Evolutionary conservation across 352 stramenopile species (phyloP), one percentile per base, ranked within the genome.

Genomic region (Pelagophyceae sp.): DNA sequence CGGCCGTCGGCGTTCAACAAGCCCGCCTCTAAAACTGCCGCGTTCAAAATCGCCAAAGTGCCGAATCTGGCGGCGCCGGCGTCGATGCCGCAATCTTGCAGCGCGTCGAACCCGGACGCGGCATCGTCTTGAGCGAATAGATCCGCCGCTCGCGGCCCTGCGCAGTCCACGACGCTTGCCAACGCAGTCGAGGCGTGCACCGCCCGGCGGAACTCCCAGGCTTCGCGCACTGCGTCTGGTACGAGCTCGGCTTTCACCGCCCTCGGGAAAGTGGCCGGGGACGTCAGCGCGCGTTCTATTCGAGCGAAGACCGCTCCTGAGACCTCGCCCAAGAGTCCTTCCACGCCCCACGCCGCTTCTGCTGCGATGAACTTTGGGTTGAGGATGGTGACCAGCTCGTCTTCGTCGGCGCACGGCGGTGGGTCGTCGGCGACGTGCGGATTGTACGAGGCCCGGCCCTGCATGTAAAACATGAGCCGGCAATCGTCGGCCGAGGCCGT

Each of bases 321-420:
- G 2, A 74, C 35, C 67, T 58, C 35, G 25, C 67, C 67, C 51
- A 74, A 58, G 27, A 74, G 11, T 17, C 38, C 67, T 35, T 58
- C 15, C 1, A 31, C 6, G 35, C 5, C 35, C 35, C 38, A 74
- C 3, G 11, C 2, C 1, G 19, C 2, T 19, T 35, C 11, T 31
- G 35, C 17, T n/a, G 23, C 0, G 17, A 74, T 31, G 67, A 54
- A 74, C 67, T 74, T 74, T 51, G 67, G 67, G 38, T 74, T 74
- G 5, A 74, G 29, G 1, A 74, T 58, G 33, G 67, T 74, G 35
- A 74, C 67, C 61, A 40, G 23, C 45, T 54, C 45, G 45, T 23
- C 11, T 54, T 23, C 45, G 45, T 54, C 45, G 35, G n/a, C 38
- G 67, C 67, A 74, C 0, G 2, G 35, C 2, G 35, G 11, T 27